Conservation (phyloP, 2,329 filamentous ascomycete species). For the Cercospora canescens region DNA sequence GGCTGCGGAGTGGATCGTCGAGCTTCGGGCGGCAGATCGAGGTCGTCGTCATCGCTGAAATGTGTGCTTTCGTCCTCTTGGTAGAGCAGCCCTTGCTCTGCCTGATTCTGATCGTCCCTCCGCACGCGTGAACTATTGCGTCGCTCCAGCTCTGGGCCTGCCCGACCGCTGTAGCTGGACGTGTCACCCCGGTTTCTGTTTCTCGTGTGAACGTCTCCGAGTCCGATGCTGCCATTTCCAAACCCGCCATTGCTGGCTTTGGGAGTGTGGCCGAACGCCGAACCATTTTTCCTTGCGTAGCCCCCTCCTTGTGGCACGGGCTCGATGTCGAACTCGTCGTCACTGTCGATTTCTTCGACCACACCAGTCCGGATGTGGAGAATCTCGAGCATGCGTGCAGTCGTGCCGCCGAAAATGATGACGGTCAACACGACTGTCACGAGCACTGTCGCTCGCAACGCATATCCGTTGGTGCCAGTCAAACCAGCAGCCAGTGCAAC, state of each 20-base stretch:
- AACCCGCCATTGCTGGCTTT: slow-evolving; percentile 55
- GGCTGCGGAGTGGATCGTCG: slow-evolving; percentile 43
- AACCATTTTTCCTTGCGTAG: slow-evolving; percentile 78
- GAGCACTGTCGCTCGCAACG: slow-evolving; percentile 89
- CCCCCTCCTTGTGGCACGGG: slow-evolving; percentile 56
- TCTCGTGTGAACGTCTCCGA: slow-evolving; percentile 35
- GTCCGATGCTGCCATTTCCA: slow-evolving; percentile 35
- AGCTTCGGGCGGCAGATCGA: slow-evolving; percentile 61
- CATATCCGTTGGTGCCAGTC: slow-evolving; percentile 68
- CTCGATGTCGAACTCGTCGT: slow-evolving; percentile 98
- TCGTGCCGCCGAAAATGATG: slow-evolving; percentile 98
- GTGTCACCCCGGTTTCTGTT: slow-evolving; percentile 45
- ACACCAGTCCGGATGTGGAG: slow-evolving; percentile 94
- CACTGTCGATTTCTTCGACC: slow-evolving; percentile 93
- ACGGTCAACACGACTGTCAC: slow-evolving; percentile 97
- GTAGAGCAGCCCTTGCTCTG: slow-evolving; percentile 57
- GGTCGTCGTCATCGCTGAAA: slow-evolving; percentile 50
- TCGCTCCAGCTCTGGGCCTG: slow-evolving; percentile 45
- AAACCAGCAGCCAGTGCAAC: slow-evolving; percentile 91
- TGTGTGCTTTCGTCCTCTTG: slow-evolving; percentile 44
- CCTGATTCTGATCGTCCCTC: slow-evolving; percentile 43
- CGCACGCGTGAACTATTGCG: slow-evolving; percentile 52
- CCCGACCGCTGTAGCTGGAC: slow-evolving; percentile 54
- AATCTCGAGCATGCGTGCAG: slow-evolving; percentile 96
- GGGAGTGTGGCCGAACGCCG: slow-evolving; percentile 75